phyloP scores from a whole-genome alignment of 768 basidiomycete genomes.

The Lyophyllum semitale region DNA sequence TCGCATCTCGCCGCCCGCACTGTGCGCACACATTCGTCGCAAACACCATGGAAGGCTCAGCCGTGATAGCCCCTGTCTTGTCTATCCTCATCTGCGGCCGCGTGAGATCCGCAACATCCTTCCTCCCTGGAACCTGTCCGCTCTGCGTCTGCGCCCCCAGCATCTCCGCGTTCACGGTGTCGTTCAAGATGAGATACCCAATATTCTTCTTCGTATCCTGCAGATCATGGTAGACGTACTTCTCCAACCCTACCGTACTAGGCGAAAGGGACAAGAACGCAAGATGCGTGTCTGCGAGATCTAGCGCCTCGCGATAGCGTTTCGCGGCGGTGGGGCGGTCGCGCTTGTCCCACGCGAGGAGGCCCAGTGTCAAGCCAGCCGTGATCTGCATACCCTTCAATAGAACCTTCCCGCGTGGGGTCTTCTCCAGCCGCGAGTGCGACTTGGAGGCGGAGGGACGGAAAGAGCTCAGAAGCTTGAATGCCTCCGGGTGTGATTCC shows the following conservation, averaged over 20 bases:
- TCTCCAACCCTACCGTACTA: constrained; percentile 22
- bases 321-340: constrained; percentile 34
- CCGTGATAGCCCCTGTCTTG: constrained; percentile 16
- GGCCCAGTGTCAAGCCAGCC: constrained; percentile 27
- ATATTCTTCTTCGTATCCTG: constrained; percentile 24
- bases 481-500: constrained; percentile 29
- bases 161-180: constrained; percentile 20
- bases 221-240: constrained; percentile 21
- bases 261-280: constrained; percentile 16
- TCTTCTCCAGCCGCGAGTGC: constrained; percentile 22
- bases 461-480: constrained; percentile 29
- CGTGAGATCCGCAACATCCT: constrained; percentile 21
- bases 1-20: constrained; percentile 27
- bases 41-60: constrained; percentile 18
- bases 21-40: constrained; percentile 31
- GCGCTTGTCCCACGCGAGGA: constrained; percentile 32
- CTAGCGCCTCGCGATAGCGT: constrained; percentile 31
- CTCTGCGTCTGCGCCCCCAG: neutral
- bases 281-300: constrained; percentile 26
- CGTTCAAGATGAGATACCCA: constrained; percentile 23
- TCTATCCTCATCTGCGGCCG: constrained; percentile 19
- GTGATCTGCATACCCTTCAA: constrained; percentile 34
- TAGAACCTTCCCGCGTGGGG: constrained; percentile 22
- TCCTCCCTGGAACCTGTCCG: constrained; percentile 16
- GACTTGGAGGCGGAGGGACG: constrained; percentile 18